Conservation (phyloP, 2,329 filamentous ascomycete species). For the Fusarium coffeatum region DNA sequence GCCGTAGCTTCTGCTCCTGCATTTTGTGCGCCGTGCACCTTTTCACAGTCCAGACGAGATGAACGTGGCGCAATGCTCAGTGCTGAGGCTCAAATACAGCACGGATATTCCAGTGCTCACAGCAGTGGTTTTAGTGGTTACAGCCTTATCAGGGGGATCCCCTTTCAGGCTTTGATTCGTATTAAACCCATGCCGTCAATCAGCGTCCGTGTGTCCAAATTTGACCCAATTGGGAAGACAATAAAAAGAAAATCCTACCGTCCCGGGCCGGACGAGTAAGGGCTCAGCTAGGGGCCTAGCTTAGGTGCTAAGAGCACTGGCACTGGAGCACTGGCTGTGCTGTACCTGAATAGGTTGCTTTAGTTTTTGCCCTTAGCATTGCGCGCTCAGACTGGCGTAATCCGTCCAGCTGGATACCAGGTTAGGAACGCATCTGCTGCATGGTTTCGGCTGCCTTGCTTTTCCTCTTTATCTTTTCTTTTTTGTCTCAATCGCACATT, state of each 20-base stretch:
- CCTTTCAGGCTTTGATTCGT: slow-evolving; percentile 3
- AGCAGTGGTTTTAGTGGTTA: slow-evolving; percentile 1
- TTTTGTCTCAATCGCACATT: neutral
- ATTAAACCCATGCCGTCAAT: slow-evolving; percentile 24
- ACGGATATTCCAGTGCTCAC: neutral
- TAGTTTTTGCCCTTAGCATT: slow-evolving; percentile 5
- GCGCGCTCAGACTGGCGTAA: slow-evolving; percentile 41
- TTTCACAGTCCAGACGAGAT: slow-evolving; percentile 22
- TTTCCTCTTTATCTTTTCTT: slow-evolving; percentile 3
- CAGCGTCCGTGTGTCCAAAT: slow-evolving; percentile 32
- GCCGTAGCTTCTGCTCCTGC: slow-evolving; percentile 4
- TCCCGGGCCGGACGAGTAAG: slow-evolving; percentile 10
- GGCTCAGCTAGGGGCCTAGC: neutral
- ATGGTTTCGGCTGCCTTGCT: neutral
- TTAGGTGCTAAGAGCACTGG: neutral
- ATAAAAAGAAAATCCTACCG: slow-evolving; percentile 18
- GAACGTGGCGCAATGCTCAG: slow-evolving; percentile 33
- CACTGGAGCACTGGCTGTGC: neutral
- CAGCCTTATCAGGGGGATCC: neutral
- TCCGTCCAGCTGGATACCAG: slow-evolving; percentile 24
- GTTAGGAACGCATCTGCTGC: slow-evolving; percentile 19
- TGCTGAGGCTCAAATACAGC: slow-evolving; percentile 8
- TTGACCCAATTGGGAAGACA: slow-evolving; percentile 13
- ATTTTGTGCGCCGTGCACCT: slow-evolving; percentile 24
- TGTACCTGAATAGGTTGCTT: neutral